A percentile compares a stretch with the other conserved stretches of the same genome.
Conservation (phyloP, 257 asterid species). For the Parsonsia alboflavescens region DNA sequence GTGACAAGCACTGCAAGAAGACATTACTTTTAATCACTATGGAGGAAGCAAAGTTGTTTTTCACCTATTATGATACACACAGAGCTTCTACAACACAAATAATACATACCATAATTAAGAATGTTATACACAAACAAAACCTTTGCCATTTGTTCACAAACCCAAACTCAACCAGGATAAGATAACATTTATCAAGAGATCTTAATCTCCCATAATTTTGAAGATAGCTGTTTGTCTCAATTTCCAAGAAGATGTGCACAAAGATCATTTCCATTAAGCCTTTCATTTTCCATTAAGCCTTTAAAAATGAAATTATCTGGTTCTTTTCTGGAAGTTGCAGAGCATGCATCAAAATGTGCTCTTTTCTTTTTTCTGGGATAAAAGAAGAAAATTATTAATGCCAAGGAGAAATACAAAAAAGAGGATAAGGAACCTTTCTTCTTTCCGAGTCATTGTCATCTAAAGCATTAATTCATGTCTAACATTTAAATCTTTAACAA, state of each 20-base stretch:
- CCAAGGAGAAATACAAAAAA: background rate
- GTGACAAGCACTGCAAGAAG: constrained; percentile 65
- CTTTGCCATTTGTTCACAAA: background rate
- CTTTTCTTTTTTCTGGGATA: background rate
- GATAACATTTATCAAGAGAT: background rate
- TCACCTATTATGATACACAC: background rate
- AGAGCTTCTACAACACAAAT: background rate
- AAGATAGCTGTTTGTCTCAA: background rate
- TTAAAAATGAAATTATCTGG: background rate
- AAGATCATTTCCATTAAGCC: background rate
- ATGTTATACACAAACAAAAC: background rate
- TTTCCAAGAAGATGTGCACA: background rate
- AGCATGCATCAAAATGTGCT: background rate
- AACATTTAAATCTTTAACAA: background rate
- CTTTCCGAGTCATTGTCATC: background rate
- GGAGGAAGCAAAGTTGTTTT: background rate
- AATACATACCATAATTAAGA: background rate
- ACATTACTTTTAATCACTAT: background rate
- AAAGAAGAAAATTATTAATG: background rate
- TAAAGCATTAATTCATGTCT: background rate
- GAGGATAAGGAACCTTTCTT: background rate
- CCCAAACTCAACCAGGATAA: background rate
- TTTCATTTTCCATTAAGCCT: too few species aligned
- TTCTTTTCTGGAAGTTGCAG: background rate
- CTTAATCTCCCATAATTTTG: background rate